Evolutionary conservation across 2,329 filamentous ascomycete species (phyloP).

Genomic region (Aureobasidium namibiae): DNA sequence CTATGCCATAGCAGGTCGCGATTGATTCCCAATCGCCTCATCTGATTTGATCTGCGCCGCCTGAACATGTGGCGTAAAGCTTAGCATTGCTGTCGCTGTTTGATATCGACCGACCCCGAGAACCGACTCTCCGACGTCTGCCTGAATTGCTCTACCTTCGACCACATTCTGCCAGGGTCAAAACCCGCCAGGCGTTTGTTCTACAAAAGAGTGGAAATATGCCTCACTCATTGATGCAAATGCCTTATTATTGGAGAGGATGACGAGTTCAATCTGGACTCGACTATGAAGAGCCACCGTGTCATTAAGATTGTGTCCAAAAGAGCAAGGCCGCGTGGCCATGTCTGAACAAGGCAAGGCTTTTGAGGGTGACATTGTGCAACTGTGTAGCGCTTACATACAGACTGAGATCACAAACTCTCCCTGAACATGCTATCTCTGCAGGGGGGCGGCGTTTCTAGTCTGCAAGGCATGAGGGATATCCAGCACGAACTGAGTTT

Average conservation of each 20-base stretch:
- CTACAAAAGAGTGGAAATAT: background rate
- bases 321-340: slow-evolving; percentile 7
- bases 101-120: background rate
- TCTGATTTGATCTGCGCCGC: background rate
- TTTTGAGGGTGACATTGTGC: background rate
- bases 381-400: background rate
- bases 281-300: slow-evolving; percentile 1
- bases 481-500: background rate
- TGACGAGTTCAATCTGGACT: slow-evolving; percentile 6
- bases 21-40: background rate
- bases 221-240: background rate
- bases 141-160: background rate
- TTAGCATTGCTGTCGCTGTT: slow-evolving; percentile 2
- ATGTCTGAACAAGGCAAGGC: background rate
- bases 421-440: background rate
- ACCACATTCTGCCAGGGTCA: background rate
- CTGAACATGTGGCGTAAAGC: slow-evolving; percentile 6
- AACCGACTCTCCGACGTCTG: background rate
- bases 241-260: background rate
- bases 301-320: slow-evolving; percentile 2
- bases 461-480: background rate
- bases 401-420: no score
- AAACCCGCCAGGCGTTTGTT: background rate
- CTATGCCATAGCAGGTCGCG: background rate
- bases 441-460: background rate